These are phyloP conservation scores for Fusarium hostae DNA, from an alignment of 2,329 filamentous ascomycete species.

Conservation along the genomic window DNA sequence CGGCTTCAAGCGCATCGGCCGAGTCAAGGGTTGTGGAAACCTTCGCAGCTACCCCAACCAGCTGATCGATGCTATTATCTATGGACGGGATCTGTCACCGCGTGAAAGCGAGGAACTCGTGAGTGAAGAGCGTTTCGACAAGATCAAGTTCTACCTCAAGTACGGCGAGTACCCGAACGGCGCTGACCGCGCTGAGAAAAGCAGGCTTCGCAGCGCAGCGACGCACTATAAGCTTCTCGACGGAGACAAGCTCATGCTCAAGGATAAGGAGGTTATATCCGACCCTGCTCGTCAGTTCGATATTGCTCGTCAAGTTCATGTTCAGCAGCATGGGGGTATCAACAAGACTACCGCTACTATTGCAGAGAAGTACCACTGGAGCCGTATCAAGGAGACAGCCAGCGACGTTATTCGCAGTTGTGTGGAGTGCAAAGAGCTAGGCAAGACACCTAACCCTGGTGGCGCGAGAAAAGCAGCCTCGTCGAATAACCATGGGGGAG, in stretches of 20 bases:
- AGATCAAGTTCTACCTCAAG: conserved; percentile 97
- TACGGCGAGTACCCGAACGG: conserved; percentile 92
- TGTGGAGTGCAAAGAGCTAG: conserved; percentile 84
- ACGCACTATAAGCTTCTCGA: conserved; percentile 91
- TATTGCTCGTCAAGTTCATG: conserved; percentile 82
- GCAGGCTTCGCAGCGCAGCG: conserved; percentile 88
- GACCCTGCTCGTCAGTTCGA: conserved; percentile 91
- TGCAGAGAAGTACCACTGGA: conserved; percentile 96
- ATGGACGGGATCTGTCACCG: conserved; percentile 71
- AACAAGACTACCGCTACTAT: conserved; percentile 98
- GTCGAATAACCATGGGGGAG: conserved; percentile 3
- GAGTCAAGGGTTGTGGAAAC: conserved; percentile 78
- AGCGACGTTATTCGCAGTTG: conserved; percentile 95
- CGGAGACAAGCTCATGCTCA: conserved; percentile 89
- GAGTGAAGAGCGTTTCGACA: conserved; percentile 97
- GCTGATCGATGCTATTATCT: conserved; percentile 80
- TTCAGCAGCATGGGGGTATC: conserved; percentile 85
- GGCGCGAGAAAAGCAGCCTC: conserved; percentile 39
- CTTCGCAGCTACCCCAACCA: conserved; percentile 75
- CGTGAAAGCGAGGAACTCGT: conserved; percentile 81
- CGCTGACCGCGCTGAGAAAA: conserved; percentile 95
- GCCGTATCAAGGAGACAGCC: conserved; percentile 96
- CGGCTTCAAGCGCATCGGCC: conserved; percentile 91
- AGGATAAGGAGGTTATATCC: conserved; percentile 96
- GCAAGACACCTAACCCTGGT: conserved; percentile 62